Percentiles rank a stretch among this genome's conserved stretches.
phyloP scores from a whole-genome alignment of 2,329 filamentous ascomycete species.

The Scedosporium dehoogii region DNA sequence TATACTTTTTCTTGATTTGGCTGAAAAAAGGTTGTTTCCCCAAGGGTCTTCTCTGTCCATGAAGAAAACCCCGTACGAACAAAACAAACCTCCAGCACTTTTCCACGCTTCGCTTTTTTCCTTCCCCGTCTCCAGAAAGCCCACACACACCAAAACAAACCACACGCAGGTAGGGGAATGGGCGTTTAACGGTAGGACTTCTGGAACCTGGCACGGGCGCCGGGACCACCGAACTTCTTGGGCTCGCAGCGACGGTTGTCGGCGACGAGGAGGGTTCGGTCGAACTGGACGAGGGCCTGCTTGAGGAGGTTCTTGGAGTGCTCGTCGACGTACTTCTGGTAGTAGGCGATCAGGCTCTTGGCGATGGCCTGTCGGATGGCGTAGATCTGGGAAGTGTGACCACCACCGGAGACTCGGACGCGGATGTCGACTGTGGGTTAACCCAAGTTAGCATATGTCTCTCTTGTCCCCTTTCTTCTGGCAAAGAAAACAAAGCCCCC shows the following conservation, averaged over 20 bases:
- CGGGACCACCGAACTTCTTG: slow-evolving; percentile 94
- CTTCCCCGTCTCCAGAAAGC: slow-evolving; percentile 11
- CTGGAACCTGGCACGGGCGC: slow-evolving; percentile 95
- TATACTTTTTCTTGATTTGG: neutral
- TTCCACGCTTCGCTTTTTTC: slow-evolving; percentile 11
- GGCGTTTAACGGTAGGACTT: slow-evolving; percentile 94
- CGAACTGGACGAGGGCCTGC: slow-evolving; percentile 91
- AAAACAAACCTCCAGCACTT: slow-evolving; percentile 15
- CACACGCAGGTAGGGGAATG: slow-evolving; percentile 7
- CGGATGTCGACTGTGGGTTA: slow-evolving; percentile 81
- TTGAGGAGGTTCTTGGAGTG: slow-evolving; percentile 89
- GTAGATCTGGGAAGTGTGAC: slow-evolving; percentile 95
- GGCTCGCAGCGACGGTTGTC: slow-evolving; percentile 99
- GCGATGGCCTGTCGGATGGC: slow-evolving; percentile 98
- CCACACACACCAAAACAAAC: neutral
- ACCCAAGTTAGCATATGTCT: neutral
- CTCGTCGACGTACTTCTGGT: slow-evolving; percentile 99
- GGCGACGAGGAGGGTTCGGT: slow-evolving; percentile 94
- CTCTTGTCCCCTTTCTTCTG: neutral
- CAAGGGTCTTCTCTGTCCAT: neutral
- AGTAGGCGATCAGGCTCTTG: slow-evolving; percentile 73
- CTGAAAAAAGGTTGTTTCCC: neutral
- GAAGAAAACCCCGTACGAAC: neutral
- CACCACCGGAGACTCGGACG: slow-evolving; percentile 91
- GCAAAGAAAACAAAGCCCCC: neutral